Evolutionary conservation across 805 yeast genomes (phyloP).

Genomic region (Myxozyma melibiosi): DNA sequence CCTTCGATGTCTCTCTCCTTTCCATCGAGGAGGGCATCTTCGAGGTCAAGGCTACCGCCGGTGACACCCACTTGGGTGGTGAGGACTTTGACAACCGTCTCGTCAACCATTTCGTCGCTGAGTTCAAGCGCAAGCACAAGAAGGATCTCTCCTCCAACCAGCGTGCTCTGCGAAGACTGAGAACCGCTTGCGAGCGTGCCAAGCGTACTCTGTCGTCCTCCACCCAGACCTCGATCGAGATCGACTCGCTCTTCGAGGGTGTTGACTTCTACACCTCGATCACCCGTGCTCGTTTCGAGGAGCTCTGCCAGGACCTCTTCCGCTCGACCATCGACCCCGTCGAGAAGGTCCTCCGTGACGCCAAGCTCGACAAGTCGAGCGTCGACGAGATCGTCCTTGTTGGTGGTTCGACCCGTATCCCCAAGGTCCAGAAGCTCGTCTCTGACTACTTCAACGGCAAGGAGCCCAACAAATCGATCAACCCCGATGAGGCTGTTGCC

Average conservation of each 20-base stretch:
- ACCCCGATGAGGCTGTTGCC: conserved; percentile 99
- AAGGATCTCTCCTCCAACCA: conserved; percentile 90
- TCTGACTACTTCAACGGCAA: conserved; percentile 97
- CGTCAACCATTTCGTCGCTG: conserved; percentile 88
- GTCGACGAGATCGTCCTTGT: conserved; percentile 92
- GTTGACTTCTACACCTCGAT: conserved; percentile 93
- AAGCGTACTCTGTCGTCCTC: conserved; percentile 97
- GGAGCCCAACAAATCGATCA: conserved; percentile 94
- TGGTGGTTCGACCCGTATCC: conserved; percentile 98
- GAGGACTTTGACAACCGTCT: conserved; percentile 98
- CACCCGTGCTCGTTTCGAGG: conserved; percentile 98
- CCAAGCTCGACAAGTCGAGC: conserved; percentile 85
- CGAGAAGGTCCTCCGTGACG: conserved; percentile 88
- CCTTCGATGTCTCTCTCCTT: conserved; percentile 93
- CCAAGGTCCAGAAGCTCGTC: conserved; percentile 92
- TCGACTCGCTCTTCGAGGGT: conserved; percentile 94
- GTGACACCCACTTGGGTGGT: conserved; percentile 95
- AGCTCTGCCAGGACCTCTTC: conserved; percentile 89
- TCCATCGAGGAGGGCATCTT: conserved; percentile 95
- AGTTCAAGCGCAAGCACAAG: conserved; percentile 98
- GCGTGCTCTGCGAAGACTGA: conserved; percentile 96
- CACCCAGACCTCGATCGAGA: conserved; percentile 92
- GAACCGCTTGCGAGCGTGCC: conserved; percentile 99
- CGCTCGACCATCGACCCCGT: conserved; percentile 94
- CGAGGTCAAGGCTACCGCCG: conserved; percentile 94